These are phyloP conservation scores for Solanum pimpinellifolium DNA, from an alignment of 257 asterid species.

Conservation along the genomic window DNA sequence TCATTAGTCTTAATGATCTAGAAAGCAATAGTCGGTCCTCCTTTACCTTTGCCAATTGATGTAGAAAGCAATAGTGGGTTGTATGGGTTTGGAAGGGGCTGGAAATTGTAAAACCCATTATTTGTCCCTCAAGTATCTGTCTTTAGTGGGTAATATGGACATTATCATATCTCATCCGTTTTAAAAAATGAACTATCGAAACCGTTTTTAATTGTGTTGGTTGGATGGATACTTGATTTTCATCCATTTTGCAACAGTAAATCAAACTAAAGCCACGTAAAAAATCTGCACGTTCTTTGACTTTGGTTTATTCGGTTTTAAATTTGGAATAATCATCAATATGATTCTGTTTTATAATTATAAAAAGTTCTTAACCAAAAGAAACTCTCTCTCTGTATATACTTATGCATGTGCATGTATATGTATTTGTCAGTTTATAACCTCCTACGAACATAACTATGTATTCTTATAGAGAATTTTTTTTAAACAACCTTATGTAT, in stretches of 20 bases:
- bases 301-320: not conserved
- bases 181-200: not conserved
- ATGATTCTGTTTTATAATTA: not conserved
- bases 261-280: not conserved
- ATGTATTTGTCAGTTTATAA: not conserved
- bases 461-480: not conserved
- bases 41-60: not conserved
- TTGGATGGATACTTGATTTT: not conserved
- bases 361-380: not conserved
- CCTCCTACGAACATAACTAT: not conserved
- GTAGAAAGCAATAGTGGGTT: not conserved
- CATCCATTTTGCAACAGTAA: not conserved
- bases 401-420: not conserved
- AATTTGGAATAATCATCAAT: not conserved
- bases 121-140: not conserved
- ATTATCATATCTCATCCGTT: not conserved
- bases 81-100: not conserved
- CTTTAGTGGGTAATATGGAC: not conserved
- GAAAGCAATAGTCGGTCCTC: not conserved
- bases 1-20: not conserved
- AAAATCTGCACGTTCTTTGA: not conserved
- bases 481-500: not conserved
- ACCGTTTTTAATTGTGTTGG: not conserved
- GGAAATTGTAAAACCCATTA: not conserved
- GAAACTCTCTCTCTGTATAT: not conserved